Conservation (phyloP, 257 asterid genomes). For the Nicotiana sylvestris region DNA sequence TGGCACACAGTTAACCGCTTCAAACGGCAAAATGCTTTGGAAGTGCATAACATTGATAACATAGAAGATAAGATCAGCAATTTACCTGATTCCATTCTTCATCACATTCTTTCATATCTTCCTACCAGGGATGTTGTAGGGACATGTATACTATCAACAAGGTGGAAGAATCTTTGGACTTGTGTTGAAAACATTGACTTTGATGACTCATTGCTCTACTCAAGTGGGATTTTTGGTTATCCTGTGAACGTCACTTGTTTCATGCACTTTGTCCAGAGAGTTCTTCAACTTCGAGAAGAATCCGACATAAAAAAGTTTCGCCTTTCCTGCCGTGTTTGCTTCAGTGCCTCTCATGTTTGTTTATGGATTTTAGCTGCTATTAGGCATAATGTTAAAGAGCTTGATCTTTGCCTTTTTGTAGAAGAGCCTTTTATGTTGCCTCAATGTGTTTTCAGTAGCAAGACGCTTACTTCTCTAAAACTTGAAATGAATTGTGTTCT, state of each 20-base stretch:
- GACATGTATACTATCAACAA: constrained; percentile 40
- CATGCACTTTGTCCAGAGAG: constrained; percentile 44
- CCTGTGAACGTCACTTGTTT: constrained; percentile 29
- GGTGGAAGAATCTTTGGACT: constrained; percentile 54
- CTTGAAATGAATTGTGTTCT: constrained; percentile 46
- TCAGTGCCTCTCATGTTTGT: constrained; percentile 39
- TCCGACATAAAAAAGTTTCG: constrained; percentile 37
- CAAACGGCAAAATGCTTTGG: constrained; percentile 19
- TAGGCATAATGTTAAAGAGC: constrained; percentile 39
- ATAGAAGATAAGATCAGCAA: constrained; percentile 37
- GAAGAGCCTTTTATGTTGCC: constrained; percentile 44
- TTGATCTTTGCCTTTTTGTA: constrained; percentile 53
- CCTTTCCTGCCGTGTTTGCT: constrained; percentile 54
- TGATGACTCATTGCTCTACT: constrained; percentile 46
- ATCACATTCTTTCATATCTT: constrained; percentile 46
- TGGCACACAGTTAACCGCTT: constrained; percentile 18
- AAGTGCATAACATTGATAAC: constrained; percentile 13
- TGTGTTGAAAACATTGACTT: constrained; percentile 36
- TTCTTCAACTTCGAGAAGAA: constrained; percentile 38
- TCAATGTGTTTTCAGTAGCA: constrained; percentile 33
- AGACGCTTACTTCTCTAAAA: constrained; percentile 28
- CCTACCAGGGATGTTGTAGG: constrained; percentile 49
- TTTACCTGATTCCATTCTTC: constrained; percentile 48
- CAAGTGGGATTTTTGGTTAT: constrained; percentile 19
- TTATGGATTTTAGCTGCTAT: constrained; percentile 48